Evolutionary conservation across 208 protist genomes (phyloP), one percentile per base, ranked within the genome.

Genomic region (Phytomonas serpens): DNA sequence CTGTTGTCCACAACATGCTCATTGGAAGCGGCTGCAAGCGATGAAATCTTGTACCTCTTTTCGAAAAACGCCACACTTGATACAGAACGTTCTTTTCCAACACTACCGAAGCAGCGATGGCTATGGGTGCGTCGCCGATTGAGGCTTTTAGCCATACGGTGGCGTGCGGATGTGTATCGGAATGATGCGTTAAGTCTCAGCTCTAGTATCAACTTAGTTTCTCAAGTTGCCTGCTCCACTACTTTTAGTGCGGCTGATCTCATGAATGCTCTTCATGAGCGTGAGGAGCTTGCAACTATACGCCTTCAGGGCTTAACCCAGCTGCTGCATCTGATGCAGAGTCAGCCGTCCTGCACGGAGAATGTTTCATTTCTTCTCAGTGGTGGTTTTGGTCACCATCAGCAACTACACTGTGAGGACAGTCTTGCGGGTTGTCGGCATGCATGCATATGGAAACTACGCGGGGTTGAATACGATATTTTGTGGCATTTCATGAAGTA

Each of bases 241-340:
- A 27, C 14, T 3, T 40, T 79, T 10, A 83, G 75, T 0, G 68
- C 72, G 4, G 64, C 69, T 0, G 30, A 34, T 3, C 38, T 92
- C 61, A 71, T 72, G 31, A 69, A 29, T 0, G 74, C 70, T 7
- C 65, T 81, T 69, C 72, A 74, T 38, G 67, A 69, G 40, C 77
- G 82, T 31, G 82, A 91, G 51, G 64, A 36, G 19, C 65, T 83
- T 7, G 82, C 79, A 7, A 47, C 71, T 27, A 27, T 79, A 51
- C 77, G 86, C 16, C 69, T 85, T 16, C 38, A 51, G 33, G 84
- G 84, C 64, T 74, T 89, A 40, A 57, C 67, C 14, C 71, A 75
- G 64, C 72, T 84, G 16, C 68, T 73, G 2, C 61, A 57, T 23
- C 68, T 76, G 27, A 64, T 82, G 42, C 67, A 65, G 66, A 74